These are phyloP conservation scores for Escovopsis sp. DNA, from an alignment of 2,329 filamentous ascomycete species.

Conservation along the genomic window DNA sequence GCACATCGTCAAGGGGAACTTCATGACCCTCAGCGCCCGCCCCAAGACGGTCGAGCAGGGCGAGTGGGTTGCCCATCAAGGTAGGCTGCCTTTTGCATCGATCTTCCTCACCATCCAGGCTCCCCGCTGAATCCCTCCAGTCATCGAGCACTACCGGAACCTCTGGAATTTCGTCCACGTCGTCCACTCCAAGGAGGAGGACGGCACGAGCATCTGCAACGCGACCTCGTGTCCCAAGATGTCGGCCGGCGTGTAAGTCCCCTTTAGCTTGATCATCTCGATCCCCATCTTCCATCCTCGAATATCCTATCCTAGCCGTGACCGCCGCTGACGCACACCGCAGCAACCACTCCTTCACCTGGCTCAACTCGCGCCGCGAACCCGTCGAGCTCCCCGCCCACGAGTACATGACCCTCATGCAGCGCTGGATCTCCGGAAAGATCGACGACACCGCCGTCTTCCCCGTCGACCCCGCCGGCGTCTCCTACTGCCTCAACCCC, in stretches of 20 bases:
- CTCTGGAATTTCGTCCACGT: constrained; percentile 81
- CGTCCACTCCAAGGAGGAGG: constrained; percentile 72
- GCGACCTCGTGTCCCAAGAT: constrained; percentile 72
- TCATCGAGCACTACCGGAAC: constrained; percentile 84
- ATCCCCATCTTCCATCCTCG: background rate
- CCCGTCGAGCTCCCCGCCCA: constrained; percentile 85
- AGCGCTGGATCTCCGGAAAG: constrained; percentile 95
- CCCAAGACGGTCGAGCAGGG: constrained; percentile 88
- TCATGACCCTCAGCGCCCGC: constrained; percentile 85
- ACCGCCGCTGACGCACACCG: no score
- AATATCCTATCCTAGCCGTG: no score
- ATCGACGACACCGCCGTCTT: constrained; percentile 83
- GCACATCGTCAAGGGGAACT: constrained; percentile 92
- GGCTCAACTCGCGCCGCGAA: constrained; percentile 76
- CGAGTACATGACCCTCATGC: constrained; percentile 90
- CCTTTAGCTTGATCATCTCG: background rate
- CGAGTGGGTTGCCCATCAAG: constrained; percentile 92
- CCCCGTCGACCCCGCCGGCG: constrained; percentile 64
- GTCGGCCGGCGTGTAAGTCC: constrained; percentile 82
- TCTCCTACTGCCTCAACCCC: constrained; percentile 37
- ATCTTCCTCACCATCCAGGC: background rate
- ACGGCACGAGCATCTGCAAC: constrained; percentile 70
- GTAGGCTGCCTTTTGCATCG: constrained; percentile 34
- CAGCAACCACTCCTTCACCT: constrained; percentile 88
- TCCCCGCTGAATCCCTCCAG: constrained; percentile 28